Evolutionary conservation across 2,329 filamentous ascomycete genomes (phyloP).

Genomic region (Ophiostoma perfectum): DNA sequence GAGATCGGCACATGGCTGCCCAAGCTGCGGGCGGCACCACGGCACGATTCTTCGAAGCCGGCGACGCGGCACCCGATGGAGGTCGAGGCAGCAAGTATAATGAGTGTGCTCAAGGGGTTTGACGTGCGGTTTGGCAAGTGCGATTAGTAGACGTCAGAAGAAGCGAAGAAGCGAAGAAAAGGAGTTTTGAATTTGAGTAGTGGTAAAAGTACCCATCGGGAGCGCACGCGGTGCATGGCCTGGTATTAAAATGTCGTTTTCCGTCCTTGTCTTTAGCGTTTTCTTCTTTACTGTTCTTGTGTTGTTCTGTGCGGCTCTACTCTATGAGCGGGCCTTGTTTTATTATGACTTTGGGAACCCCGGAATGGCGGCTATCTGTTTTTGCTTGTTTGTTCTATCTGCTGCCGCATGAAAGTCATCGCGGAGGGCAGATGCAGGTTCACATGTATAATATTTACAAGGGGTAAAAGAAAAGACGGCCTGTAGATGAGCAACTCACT

Average conservation of each 20-base stretch:
- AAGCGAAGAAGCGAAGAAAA: neutral
- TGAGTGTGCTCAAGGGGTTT: constrained; percentile 78
- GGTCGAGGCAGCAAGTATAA: constrained; percentile 76
- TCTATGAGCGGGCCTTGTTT: neutral
- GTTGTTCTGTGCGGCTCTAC: neutral
- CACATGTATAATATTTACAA: neutral
- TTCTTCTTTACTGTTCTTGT: neutral
- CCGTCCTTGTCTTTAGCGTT: neutral
- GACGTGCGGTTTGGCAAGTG: constrained; percentile 65
- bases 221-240: constrained; percentile 14
- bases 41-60: constrained; percentile 32
- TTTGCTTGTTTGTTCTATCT: neutral
- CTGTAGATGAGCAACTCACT: neutral
- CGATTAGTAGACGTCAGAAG: neutral
- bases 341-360: neutral
- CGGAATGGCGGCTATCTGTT: neutral
- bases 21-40: constrained; percentile 58
- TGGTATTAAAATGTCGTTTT: neutral
- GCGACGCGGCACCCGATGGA: constrained; percentile 58
- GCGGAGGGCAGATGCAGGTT: neutral
- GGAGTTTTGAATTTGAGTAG: neutral
- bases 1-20: constrained; percentile 73
- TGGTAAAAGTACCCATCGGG: constrained; percentile 1
- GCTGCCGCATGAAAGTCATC: neutral
- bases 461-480: neutral